Evolutionary conservation across 805 yeast genomes (phyloP).

Genomic region (Metschnikowia santaceciliae): DNA sequence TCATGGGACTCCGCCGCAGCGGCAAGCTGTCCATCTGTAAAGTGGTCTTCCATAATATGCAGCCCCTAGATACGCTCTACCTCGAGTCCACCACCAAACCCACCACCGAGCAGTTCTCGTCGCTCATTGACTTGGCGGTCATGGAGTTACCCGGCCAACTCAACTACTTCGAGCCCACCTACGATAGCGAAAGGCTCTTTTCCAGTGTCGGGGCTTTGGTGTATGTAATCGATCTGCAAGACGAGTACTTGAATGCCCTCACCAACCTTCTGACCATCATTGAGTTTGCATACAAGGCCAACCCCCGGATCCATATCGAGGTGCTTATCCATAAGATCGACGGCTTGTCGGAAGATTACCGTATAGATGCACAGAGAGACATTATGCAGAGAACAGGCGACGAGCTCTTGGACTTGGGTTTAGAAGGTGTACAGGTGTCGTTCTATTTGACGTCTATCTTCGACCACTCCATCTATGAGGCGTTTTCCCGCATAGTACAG

Average conservation of each 20-base stretch:
- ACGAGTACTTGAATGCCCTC: slow-evolving; percentile 88
- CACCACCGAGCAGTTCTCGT: slow-evolving; percentile 75
- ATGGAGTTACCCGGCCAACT: slow-evolving; percentile 95
- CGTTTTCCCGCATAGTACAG: slow-evolving; percentile 89
- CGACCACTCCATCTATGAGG: slow-evolving; percentile 94
- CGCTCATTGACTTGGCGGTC: slow-evolving; percentile 80
- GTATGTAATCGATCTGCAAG: slow-evolving; percentile 93
- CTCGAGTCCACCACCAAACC: slow-evolving; percentile 89
- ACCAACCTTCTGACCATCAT: slow-evolving; percentile 85
- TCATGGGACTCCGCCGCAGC: slow-evolving; percentile 86
- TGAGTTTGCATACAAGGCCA: slow-evolving; percentile 78
- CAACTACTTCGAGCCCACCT: slow-evolving; percentile 80
- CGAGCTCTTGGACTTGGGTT: slow-evolving; percentile 81
- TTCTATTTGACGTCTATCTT: slow-evolving; percentile 91
- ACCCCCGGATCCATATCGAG: slow-evolving; percentile 84
- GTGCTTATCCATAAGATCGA: slow-evolving; percentile 94
- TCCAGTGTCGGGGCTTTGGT: slow-evolving; percentile 84
- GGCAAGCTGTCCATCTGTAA: slow-evolving; percentile 96
- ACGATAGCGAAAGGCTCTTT: slow-evolving; percentile 74
- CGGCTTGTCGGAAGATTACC: slow-evolving; percentile 88
- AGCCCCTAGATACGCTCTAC: slow-evolving; percentile 87
- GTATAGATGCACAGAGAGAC: slow-evolving; percentile 92
- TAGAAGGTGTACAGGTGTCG: slow-evolving; percentile 86
- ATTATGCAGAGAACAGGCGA: slow-evolving; percentile 95
- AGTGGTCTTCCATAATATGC: slow-evolving; percentile 95